A percentile compares a stretch with the other conserved stretches of the same genome.
These are phyloP conservation scores for Lipomyces yamanashiensis DNA, from an alignment of 805 yeast genomes.

Conservation along the genomic window DNA sequence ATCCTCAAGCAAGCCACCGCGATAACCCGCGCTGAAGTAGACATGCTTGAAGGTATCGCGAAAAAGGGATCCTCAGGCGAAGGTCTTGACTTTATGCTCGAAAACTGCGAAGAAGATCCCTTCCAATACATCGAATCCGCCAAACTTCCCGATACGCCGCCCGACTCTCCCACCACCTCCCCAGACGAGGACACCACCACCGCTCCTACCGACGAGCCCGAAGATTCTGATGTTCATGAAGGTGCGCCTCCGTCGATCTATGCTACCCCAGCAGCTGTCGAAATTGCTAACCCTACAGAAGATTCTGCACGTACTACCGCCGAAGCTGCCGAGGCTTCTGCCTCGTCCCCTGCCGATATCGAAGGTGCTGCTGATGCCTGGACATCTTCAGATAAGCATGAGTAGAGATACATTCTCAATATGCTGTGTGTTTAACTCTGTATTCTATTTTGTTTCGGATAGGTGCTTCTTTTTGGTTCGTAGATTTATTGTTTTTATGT, in stretches of 20 bases:
- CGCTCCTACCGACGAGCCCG: slow-evolving; percentile 1
- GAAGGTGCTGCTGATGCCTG: slow-evolving; percentile 21
- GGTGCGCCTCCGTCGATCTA: slow-evolving; percentile 15
- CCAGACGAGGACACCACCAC: slow-evolving; percentile 8
- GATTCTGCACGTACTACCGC: slow-evolving; percentile 4
- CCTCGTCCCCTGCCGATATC: slow-evolving; percentile 4
- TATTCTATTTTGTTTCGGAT: too few relatives aligned
- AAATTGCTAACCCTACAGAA: slow-evolving; percentile 16
- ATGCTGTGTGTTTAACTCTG: too few relatives aligned
- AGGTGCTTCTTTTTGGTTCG: too few relatives aligned
- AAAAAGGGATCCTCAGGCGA: slow-evolving; percentile 87
- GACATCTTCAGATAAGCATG: slow-evolving; percentile 7
- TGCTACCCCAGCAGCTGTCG: slow-evolving; percentile 15
- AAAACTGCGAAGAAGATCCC: slow-evolving; percentile 71
- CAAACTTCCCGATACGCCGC: slow-evolving; percentile 39
- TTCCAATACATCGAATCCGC: slow-evolving; percentile 42
- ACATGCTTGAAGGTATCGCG: slow-evolving; percentile 78
- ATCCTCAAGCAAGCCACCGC: slow-evolving; percentile 63
- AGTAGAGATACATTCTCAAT: background rate
- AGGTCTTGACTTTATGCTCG: slow-evolving; percentile 72
- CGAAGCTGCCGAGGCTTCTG: slow-evolving; percentile 1
- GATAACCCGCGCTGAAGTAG: slow-evolving; percentile 77
- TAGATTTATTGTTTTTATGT: too few relatives aligned
- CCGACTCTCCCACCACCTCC: slow-evolving; percentile 41
- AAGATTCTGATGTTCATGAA: slow-evolving; percentile 2